Base-by-base conservation (phyloP, 768 basidiomycete species). In the Dioszegia aurantiaca region DNA sequence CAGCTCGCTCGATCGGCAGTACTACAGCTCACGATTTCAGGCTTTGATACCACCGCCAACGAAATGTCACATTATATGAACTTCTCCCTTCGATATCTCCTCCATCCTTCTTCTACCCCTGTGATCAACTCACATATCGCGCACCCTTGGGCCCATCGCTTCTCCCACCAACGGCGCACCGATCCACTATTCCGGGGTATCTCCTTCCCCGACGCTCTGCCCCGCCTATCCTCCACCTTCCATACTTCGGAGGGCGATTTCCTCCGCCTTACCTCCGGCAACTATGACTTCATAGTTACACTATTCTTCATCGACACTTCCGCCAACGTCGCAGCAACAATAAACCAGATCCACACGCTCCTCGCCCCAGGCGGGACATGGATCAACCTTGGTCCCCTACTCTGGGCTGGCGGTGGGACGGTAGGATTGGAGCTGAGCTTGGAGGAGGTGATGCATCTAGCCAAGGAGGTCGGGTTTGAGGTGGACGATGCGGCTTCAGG, bases 141-240 rank as follows among this genome's bases (percentile, higher is more conserved):
- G 60, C 88, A 89, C 74, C 93, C 92, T 4, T 93, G 88, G 75
- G 80, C 93, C 8, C 93, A 97, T 75, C 86, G 90, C 1, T 92
- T 94, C 76, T 94, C 91, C 16, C 95, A 97, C 64, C 78, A 47
- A 21, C 46, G 46, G 10, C 43, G 21, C 5, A 12, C 46, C 28
- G 28, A 9, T 24, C 28, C 46, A 5, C 27, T 47, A 26, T 47
- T 47, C 28, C 46, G 46, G 5, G 27, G 28, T 4, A 47, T 47
- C 8, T 33, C 28, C 28, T 47, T 47, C 30, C 55, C 55, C 10
- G 55, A 56, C 39, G 31, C 26, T 14, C 31, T 56, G 5, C 55
- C 55, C 6, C 42, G 55, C 14, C 31, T 30, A 12, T 56, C 55
- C n/a, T n/a, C 27, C 19, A 19, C 17, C 2, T 56, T 56, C 33